A percentile compares a stretch with the other conserved stretches of the same genome.
phyloP scores from a whole-genome alignment of 208 protist species.

The Acanthamoeba quina region DNA sequence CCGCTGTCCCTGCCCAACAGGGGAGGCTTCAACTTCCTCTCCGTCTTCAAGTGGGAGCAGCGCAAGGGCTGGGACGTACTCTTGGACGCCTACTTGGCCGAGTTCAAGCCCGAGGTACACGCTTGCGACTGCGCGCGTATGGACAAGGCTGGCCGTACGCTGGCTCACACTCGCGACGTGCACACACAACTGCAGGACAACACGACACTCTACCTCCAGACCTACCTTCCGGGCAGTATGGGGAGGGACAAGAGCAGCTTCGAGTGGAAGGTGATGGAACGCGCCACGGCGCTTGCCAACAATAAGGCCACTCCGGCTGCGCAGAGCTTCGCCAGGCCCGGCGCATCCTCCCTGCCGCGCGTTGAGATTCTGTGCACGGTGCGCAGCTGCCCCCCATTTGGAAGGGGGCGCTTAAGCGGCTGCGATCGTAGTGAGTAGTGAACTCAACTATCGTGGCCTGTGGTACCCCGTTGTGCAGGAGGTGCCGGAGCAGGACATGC shows the following conservation, averaged over 20 bases:
- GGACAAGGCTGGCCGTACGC: neutral
- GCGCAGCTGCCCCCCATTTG: neutral
- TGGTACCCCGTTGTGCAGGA: slow-evolving; percentile 4
- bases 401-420: too few species aligned
- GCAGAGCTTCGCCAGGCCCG: neutral
- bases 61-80: slow-evolving; percentile 81
- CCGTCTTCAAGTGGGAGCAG: slow-evolving; percentile 83
- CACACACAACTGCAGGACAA: neutral
- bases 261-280: neutral
- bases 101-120: slow-evolving; percentile 71
- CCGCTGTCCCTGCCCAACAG: slow-evolving; percentile 51
- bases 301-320: neutral
- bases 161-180: neutral
- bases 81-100: slow-evolving; percentile 66
- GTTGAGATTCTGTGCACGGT: slow-evolving; percentile 42
- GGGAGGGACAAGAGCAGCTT: slow-evolving; percentile 3
- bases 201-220: slow-evolving; percentile 68
- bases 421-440: too few species aligned
- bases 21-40: slow-evolving; percentile 78
- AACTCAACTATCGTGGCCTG: neutral
- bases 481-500: slow-evolving; percentile 79
- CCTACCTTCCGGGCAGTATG: neutral
- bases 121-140: neutral
- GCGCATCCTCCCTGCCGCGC: slow-evolving; percentile 13
- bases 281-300: neutral